Base-by-base conservation (phyloP, 805 yeast species). In the Metschnikowia matae region DNA sequence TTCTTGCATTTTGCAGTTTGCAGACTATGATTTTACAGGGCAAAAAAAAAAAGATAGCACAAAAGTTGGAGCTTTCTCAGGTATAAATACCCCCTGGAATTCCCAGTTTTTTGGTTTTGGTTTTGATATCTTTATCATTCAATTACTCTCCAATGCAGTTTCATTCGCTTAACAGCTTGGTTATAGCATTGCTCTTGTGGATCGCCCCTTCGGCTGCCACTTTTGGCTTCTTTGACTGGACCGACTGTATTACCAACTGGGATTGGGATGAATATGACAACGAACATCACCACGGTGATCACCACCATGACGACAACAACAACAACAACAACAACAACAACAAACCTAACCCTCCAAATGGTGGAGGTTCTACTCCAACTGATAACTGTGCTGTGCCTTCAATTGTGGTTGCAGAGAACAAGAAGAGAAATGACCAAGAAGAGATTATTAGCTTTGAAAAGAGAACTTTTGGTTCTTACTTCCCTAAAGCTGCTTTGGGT, bases 401-500 rank as follows among this genome's bases (percentile, higher is more conserved):
- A 10, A 44, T 48, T 10, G 44, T 37, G 13, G 23, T 21, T n/a
- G 40, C 39, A 10, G 26, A n/a, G 32, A 33, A 41, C 6, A 17
- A 23, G 4, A 49, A 49, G 31, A 39, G 51, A 34, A 48, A 46
- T 7, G 49, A 44, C n/a, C 33, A 37, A 6, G 18, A n/a, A 4
- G 40, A 46, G 6, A 14, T 36, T 3, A 15, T 35, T 32, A 26
- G 31, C 5, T 34, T 45, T 20, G 23, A 18, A 17, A 31, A 29
- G 32, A 44, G 40, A 40, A 8, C 10, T 26, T 14, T n/a, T n/a
- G 49, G 46, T 4, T 23, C 21, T 2, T 21, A 17, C n/a, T 46
- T 18, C 41, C 53, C 49, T 14, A 46, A 50, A 17, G 50, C 50
- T 11, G 53, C 47, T 5, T 41, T 50, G 21, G 50, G 41, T 11